phyloP scores from a whole-genome alignment of 2,329 filamentous ascomycete species.

The Macrophomina tecta region DNA sequence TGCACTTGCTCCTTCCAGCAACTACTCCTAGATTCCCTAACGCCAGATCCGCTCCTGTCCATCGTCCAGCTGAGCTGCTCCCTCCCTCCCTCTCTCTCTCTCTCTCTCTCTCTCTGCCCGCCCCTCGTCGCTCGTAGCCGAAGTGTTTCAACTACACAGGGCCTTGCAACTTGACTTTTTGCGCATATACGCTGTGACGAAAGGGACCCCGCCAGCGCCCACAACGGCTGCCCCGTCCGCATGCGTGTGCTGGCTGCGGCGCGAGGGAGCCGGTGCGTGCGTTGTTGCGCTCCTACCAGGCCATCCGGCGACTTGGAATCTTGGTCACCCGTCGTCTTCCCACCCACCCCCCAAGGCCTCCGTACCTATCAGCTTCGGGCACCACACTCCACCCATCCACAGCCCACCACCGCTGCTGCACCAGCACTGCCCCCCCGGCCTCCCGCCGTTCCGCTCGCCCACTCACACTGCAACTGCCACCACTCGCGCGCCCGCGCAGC shows the following conservation, averaged over 20 bases:
- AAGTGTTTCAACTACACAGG: slow-evolving; percentile 23
- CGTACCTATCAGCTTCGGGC: slow-evolving; percentile 15
- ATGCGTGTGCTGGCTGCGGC: background rate
- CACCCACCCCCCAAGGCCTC: background rate
- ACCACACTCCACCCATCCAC: slow-evolving; percentile 6
- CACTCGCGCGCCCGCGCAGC: background rate
- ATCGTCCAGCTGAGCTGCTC: slow-evolving; percentile 6
- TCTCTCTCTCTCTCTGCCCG: background rate
- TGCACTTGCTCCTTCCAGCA: slow-evolving; percentile 15
- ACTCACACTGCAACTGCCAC: background rate
- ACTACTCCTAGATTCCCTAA: slow-evolving; percentile 14
- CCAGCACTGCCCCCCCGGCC: slow-evolving; percentile 5
- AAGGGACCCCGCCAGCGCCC: background rate
- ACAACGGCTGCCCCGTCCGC: slow-evolving; percentile 2
- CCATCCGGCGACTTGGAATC: slow-evolving; percentile 7
- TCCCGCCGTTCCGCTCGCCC: slow-evolving; percentile 14
- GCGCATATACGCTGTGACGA: background rate
- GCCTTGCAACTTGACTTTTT: slow-evolving; percentile 1
- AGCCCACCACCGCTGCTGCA: background rate
- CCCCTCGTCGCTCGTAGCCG: background rate
- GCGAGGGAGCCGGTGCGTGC: background rate
- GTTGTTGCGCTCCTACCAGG: slow-evolving; percentile 9
- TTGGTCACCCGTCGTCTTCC: background rate
- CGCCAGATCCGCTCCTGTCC: slow-evolving; percentile 2
- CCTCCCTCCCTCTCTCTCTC: background rate